phyloP scores from a whole-genome alignment of 1,284 basidiomycete genomes.

The Rhodotorula mucilaginosa region DNA sequence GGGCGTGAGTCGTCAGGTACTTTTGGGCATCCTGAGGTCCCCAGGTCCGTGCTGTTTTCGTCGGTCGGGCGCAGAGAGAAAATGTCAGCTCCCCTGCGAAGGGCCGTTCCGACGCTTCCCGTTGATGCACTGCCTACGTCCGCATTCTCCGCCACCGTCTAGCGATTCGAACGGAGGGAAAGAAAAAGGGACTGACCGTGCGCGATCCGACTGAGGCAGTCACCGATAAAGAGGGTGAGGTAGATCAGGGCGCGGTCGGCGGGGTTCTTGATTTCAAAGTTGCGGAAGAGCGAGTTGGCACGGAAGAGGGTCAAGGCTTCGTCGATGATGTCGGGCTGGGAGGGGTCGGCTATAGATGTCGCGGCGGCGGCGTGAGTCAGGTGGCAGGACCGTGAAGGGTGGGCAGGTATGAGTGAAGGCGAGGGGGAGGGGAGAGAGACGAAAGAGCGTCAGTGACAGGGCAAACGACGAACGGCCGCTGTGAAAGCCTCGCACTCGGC shows the following conservation, averaged over 20 bases:
- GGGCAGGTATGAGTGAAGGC: not conserved
- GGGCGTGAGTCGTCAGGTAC: slow-evolving; percentile 80
- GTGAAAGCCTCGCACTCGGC: no score
- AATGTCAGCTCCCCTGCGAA: not conserved
- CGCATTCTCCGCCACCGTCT: no score
- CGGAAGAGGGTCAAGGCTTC: slow-evolving; percentile 96
- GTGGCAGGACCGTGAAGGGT: not conserved
- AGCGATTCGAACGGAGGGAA: no score
- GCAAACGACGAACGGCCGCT: not conserved
- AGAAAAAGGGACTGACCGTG: slow-evolving; percentile 39
- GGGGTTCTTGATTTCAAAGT: slow-evolving; percentile 98
- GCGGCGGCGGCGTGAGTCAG: not conserved
- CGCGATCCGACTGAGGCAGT: slow-evolving; percentile 89
- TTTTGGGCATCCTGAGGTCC: slow-evolving; percentile 74
- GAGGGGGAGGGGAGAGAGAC: not conserved
- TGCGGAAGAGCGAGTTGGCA: slow-evolving; percentile 97
- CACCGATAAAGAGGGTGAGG: slow-evolving; percentile 95
- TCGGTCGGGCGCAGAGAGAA: no score
- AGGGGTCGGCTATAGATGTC: slow-evolving; percentile 65
- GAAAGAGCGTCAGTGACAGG: slow-evolving; percentile 4
- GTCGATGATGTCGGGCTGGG: slow-evolving; percentile 85
- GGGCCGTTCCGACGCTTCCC: no score
- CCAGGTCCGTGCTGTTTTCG: slow-evolving; percentile 26
- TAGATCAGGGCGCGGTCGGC: slow-evolving; percentile 96
- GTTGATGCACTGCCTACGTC: no score